These are phyloP conservation scores for Podaxis carcinomalis DNA, from an alignment of 768 basidiomycete species.

Conservation along the genomic window DNA sequence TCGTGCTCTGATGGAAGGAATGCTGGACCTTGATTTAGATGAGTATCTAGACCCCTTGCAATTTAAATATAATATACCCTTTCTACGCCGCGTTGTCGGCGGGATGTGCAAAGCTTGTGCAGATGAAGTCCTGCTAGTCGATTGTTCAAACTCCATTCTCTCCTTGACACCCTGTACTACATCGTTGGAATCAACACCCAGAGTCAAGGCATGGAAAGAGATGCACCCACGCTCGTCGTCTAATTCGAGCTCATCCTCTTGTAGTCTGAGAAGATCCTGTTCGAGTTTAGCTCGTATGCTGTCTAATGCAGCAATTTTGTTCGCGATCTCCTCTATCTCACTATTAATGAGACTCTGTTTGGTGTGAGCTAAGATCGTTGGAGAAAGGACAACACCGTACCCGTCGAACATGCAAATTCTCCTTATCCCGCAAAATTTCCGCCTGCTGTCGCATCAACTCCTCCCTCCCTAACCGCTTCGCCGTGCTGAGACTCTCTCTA, in stretches of 20 bases:
- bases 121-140: slow-evolving; percentile 11
- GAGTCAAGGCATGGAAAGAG: slow-evolving; percentile 7
- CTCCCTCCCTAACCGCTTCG: slow-evolving; percentile 74
- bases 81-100: slow-evolving; percentile 64
- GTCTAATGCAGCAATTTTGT: slow-evolving; percentile 85
- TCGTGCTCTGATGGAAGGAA: slow-evolving; percentile 98
- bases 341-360: slow-evolving; percentile 75
- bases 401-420: slow-evolving; percentile 85
- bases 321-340: slow-evolving; percentile 86
- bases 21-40: slow-evolving; percentile 61
- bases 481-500: slow-evolving; percentile 62
- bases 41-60: slow-evolving; percentile 1
- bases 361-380: slow-evolving; percentile 5
- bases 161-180: slow-evolving; percentile 89
- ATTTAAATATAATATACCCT: slow-evolving; percentile 39
- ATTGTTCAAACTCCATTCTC: slow-evolving; percentile 59
- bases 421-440: slow-evolving; percentile 89
- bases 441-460: slow-evolving; percentile 80
- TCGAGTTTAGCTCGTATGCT: slow-evolving; percentile 77
- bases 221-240: slow-evolving; percentile 82
- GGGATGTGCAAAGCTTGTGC: slow-evolving; percentile 38
- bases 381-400: slow-evolving; percentile 41
- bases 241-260: slow-evolving; percentile 95
- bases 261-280: slow-evolving; percentile 75
- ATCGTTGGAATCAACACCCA: not conserved